Evolutionary conservation across 2,329 filamentous ascomycete species (phyloP), one percentile per base, ranked within the genome.

Genomic region (Chrysoporthe austroafricana): DNA sequence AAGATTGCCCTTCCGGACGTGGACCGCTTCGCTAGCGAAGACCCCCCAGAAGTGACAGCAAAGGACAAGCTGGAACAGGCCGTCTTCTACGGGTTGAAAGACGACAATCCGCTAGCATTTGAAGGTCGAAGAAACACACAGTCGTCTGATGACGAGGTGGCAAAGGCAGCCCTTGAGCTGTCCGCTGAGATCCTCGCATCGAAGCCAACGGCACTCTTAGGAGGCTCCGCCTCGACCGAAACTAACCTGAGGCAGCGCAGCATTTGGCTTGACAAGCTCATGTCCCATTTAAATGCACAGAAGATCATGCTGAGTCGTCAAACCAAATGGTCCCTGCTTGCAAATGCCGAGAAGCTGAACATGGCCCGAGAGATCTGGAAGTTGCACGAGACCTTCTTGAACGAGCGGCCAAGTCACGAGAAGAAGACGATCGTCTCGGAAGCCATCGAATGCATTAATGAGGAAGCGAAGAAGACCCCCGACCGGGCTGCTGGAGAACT

Each of bases 11-110:
- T 86, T 26, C 83, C 84, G 8, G 86, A 90, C 62, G 80, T 87
- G 58, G 84, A 88, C 70, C 86, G 84, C 68, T 89, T 90, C 73
- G 83, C 83, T 14, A 86, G 85, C 70, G 85, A 86, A 63, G 79
- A 80, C 64, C 83, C 87, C 4, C 88, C 87, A 1, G 79, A 83
- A 71, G 87, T 97, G 18, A 94, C 92, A 1, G 91, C 93, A 7
- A 96, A 93, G 79, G 92, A 89, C 79, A 97, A 96, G 79, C 85
- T 99, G 52, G 93, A 97, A 75, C 94, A 99, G 79, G 94, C 94
- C 2, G 91, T 98, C 1, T 98, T 97, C 79, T 98, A 93, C 76
- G 94, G 94, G 1, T 88, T 88, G 60, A 89, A 92, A 75, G 86
- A 90, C 70, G 89, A 92, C 74, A 98, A 94, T 73, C 91, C 95